A percentile compares a stretch with the other conserved stretches of the same genome.
These are phyloP conservation scores for Barbatosphaeria neglecta DNA, from an alignment of 495 filamentous ascomycete species.

Conservation along the genomic window DNA sequence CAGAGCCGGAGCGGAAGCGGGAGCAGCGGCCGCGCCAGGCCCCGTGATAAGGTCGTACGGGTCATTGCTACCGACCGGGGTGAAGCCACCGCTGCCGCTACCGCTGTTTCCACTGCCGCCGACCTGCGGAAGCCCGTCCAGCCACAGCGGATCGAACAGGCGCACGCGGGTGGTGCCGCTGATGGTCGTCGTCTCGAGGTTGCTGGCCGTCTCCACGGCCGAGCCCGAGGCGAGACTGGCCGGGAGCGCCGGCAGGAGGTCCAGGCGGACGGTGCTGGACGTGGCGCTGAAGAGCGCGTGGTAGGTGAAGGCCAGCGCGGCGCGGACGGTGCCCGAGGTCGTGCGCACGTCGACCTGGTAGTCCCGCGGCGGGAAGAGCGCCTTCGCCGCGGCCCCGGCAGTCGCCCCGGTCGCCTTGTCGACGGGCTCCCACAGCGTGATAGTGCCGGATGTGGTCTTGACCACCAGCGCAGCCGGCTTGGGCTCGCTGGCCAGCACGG, in stretches of 20 bases:
- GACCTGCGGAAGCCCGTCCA: neutral
- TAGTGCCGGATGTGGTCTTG: slow-evolving; percentile 19
- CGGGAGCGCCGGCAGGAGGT: slow-evolving; percentile 26
- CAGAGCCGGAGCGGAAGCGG: too few relatives aligned
- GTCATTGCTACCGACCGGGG: neutral
- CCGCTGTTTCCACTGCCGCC: neutral
- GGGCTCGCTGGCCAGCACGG: slow-evolving; percentile 7
- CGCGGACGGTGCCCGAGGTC: slow-evolving; percentile 20
- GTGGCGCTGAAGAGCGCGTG: slow-evolving; percentile 10
- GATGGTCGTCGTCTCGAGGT: slow-evolving; percentile 17
- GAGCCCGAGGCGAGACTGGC: neutral
- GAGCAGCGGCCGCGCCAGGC: neutral
- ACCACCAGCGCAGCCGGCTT: slow-evolving; percentile 23
- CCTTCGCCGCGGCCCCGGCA: neutral
- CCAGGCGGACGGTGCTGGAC: slow-evolving; percentile 14
- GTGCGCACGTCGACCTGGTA: slow-evolving; percentile 28
- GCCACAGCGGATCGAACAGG: slow-evolving; percentile 27
- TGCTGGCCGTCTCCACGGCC: neutral
- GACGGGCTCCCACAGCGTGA: slow-evolving; percentile 25
- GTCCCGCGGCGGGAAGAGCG: slow-evolving; percentile 23
- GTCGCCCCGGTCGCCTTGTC: slow-evolving; percentile 1
- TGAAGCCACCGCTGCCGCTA: neutral
- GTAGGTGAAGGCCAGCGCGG: slow-evolving; percentile 16
- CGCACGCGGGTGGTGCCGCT: slow-evolving; percentile 18
- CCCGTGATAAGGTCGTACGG: neutral